These are phyloP conservation scores for Mycena indigotica DNA, from an alignment of 768 basidiomycete genomes.

Conservation along the genomic window DNA sequence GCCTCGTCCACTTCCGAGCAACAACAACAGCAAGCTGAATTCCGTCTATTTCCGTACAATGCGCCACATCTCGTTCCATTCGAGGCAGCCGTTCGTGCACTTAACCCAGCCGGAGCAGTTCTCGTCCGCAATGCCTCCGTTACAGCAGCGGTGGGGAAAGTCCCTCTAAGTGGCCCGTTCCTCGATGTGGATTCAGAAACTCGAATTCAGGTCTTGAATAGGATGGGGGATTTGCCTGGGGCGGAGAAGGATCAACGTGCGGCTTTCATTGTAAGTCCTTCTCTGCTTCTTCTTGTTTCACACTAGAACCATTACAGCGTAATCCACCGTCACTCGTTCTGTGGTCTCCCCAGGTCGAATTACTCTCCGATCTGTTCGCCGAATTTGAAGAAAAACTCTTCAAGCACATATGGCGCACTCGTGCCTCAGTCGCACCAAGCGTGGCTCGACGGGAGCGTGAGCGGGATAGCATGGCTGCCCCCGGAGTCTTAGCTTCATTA, in stretches of 20 bases:
- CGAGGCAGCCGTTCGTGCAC: slow-evolving; percentile 70
- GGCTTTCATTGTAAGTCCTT: slow-evolving; percentile 66
- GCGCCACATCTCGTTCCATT: slow-evolving; percentile 74
- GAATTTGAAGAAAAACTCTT: slow-evolving; percentile 82
- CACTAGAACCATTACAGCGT: slow-evolving; percentile 39
- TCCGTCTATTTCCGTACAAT: slow-evolving; percentile 87
- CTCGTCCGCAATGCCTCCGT: slow-evolving; percentile 75
- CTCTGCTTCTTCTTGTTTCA: not conserved
- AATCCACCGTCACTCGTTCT: slow-evolving; percentile 79
- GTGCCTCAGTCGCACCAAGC: slow-evolving; percentile 24
- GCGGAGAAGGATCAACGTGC: slow-evolving; percentile 90
- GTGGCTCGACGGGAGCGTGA: not conserved
- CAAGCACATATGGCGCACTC: slow-evolving; percentile 74
- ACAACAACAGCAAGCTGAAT: slow-evolving; percentile 40
- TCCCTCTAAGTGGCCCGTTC: slow-evolving; percentile 52
- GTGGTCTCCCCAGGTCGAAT: slow-evolving; percentile 74
- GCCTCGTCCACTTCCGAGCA: not conserved
- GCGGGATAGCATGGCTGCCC: slow-evolving; percentile 20
- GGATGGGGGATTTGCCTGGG: slow-evolving; percentile 62
- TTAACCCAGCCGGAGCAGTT: slow-evolving; percentile 85
- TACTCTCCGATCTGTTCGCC: slow-evolving; percentile 66
- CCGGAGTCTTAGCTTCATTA: slow-evolving; percentile 9
- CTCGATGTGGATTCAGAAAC: slow-evolving; percentile 79
- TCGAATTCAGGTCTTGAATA: slow-evolving; percentile 81
- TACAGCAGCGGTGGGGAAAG: slow-evolving; percentile 71